Percentiles rank a stretch among this genome's conserved stretches.
Conservation (phyloP, 2,329 filamentous ascomycete species). For the Pleoardoris graminearum region DNA sequence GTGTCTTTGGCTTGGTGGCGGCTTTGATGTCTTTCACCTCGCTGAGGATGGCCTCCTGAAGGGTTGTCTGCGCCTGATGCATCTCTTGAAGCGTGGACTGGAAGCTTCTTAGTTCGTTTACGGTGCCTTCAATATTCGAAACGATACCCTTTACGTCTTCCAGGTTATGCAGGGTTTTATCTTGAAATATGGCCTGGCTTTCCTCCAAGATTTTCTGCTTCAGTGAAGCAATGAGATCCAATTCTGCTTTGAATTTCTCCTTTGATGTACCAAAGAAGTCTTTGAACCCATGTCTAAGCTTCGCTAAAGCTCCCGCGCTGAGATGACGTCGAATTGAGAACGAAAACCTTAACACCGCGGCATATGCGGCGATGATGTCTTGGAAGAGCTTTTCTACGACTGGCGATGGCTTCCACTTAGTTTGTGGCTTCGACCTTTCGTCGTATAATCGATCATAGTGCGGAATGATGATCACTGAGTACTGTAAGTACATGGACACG, state of each 20-base stretch:
- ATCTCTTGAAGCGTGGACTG: slow-evolving; percentile 12
- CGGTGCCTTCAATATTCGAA: slow-evolving; percentile 2
- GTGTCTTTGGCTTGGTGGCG: slow-evolving; percentile 10
- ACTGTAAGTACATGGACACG: not conserved
- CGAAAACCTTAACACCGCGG: slow-evolving; percentile 20
- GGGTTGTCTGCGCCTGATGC: slow-evolving; percentile 2
- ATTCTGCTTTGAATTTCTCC: slow-evolving; percentile 16
- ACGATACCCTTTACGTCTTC: slow-evolving; percentile 15
- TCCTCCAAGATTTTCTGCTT: slow-evolving; percentile 18
- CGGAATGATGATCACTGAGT: slow-evolving; percentile 16
- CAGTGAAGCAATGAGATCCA: slow-evolving; percentile 11
- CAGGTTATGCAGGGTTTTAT: slow-evolving; percentile 10
- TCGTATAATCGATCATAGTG: slow-evolving; percentile 23
- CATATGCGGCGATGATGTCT: slow-evolving; percentile 15
- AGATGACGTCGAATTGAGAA: slow-evolving; percentile 18
- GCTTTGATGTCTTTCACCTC: slow-evolving; percentile 17
- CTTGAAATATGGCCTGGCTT: slow-evolving; percentile 18
- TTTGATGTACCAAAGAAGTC: slow-evolving; percentile 16
- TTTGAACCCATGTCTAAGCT: slow-evolving; percentile 19
- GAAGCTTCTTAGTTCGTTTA: slow-evolving; percentile 13
- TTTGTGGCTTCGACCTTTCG: slow-evolving; percentile 14
- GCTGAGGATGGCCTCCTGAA: not conserved
- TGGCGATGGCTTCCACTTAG: slow-evolving; percentile 14
- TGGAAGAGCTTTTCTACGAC: slow-evolving; percentile 14
- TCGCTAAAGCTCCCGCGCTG: slow-evolving; percentile 8